Evolutionary conservation across 768 basidiomycete species (phyloP).

Genomic region (Imleria badia): DNA sequence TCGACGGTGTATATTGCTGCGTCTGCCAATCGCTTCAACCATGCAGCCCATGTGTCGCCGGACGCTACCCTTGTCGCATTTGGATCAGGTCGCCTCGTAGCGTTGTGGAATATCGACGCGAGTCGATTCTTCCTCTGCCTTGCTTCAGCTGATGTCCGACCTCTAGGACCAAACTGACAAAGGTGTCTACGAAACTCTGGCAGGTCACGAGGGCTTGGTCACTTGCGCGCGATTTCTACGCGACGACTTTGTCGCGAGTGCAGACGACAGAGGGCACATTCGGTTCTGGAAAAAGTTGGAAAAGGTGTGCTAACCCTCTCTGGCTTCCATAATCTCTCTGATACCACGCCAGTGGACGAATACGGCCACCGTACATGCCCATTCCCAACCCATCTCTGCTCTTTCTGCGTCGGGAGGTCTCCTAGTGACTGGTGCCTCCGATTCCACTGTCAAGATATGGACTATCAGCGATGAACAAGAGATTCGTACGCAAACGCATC

Average conservation of each 20-base stretch:
- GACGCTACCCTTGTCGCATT: conserved; percentile 47
- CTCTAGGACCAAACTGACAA: conserved; percentile 46
- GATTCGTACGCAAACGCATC: conserved; percentile 25
- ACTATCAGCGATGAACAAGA: conserved; percentile 32
- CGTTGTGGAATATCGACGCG: conserved; percentile 59
- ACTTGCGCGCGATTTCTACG: conserved; percentile 73
- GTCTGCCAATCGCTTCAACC: conserved; percentile 46
- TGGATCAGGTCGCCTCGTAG: conserved; percentile 54
- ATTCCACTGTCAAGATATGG: conserved; percentile 80
- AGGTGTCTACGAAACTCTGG: conserved; percentile 68
- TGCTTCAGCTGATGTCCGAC: conserved; percentile 5
- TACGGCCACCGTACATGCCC: conserved; percentile 50
- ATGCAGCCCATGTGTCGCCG: conserved; percentile 37
- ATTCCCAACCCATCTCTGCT: conserved; percentile 68
- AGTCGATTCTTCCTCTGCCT: conserved; percentile 15
- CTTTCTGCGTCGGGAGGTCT: conserved; percentile 50
- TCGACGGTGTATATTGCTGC: conserved; percentile 46
- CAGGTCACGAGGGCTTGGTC: conserved; percentile 71
- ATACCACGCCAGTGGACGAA: conserved; percentile 54
- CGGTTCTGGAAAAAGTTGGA: conserved; percentile 55
- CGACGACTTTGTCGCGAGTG: conserved; percentile 56
- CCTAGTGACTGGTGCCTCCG: conserved; percentile 80
- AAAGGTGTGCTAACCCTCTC: conserved; percentile 15
- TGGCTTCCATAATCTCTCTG: conserved; percentile 10
- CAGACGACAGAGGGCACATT: conserved; percentile 73